Base-by-base conservation (phyloP, 306 rosid species). In the Dryas alaskensis region DNA sequence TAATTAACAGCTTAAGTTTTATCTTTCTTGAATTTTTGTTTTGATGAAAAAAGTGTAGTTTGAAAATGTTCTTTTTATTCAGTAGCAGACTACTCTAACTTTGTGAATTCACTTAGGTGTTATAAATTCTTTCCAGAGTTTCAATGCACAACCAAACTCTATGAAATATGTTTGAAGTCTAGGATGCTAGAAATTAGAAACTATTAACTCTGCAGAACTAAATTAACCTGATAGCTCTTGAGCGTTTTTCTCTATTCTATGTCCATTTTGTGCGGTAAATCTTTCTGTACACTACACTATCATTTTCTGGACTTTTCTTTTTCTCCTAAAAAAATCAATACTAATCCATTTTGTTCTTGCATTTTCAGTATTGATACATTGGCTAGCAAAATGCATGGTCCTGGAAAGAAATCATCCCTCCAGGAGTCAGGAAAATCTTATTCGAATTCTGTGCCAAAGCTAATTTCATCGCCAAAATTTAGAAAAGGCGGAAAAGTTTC, bases 351-450 rank as follows among this genome's bases (percentile, higher is more conserved):
- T 47, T 79, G 27, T 72, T 47, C 45, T 13, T 67, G 8, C 62
- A 73, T 59, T 81, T 58, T 78, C 85, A 80, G 87, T 78, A 75
- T 25, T 61, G 70, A 31, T 22, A 75, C 78, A 50, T 79, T 75
- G 76, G n/a, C 77, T 42, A 73, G 74, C 79, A 75, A 66, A 79
- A 92, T 92, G 96, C 83, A 46, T 72, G 85, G 64, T 57, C 63
- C 84, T 74, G 86, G 75, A 77, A 86, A 83, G 83, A 78, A 81
- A 78, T 52, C 78, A 79, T 78, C 65, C 27, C 58, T 49, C 46
- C 60, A 76, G 73, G 88, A 86, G 66, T 75, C 90, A 8, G 83
- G 80, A 19, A 87, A 75, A 78, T 66, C 82, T 45, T 78, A 73
- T 84, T 76, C 86, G 19, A 77, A 61, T 64, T 64, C 84, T 5